phyloP scores from a whole-genome alignment of 2,329 filamentous ascomycete species.

The Sporothrix mexicana region DNA sequence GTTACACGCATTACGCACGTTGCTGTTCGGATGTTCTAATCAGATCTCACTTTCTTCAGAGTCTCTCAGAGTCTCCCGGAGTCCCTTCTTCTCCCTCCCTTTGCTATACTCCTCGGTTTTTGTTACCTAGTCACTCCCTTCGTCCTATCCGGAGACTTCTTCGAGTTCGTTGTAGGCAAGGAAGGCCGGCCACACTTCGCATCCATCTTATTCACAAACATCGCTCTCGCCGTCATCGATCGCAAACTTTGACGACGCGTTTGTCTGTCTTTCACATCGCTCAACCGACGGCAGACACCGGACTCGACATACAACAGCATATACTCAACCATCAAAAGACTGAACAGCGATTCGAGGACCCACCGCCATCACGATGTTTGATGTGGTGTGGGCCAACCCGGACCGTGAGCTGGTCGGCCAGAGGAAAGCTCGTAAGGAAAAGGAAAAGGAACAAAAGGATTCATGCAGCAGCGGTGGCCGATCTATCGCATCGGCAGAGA shows the following conservation, averaged over 20 bases:
- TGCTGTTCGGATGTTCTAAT: slow-evolving; percentile 21
- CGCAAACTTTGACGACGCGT: not conserved
- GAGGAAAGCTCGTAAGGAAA: slow-evolving; percentile 56
- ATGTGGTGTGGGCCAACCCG: slow-evolving; percentile 64
- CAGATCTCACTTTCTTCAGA: slow-evolving; percentile 3
- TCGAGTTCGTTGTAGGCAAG: not conserved
- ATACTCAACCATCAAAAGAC: not conserved
- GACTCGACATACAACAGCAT: too few relatives aligned
- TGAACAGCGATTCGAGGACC: not conserved
- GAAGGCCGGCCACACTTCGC: not conserved
- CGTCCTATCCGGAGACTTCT: not conserved
- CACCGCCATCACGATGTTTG: slow-evolving; percentile 55
- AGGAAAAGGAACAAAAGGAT: slow-evolving; percentile 46
- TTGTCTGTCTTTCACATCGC: not conserved
- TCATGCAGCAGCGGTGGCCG: slow-evolving; percentile 42
- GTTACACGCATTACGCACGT: slow-evolving; percentile 35
- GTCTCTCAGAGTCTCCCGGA: not conserved
- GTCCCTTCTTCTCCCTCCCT: not conserved
- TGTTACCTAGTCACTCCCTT: not conserved
- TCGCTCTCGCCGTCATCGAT: not conserved
- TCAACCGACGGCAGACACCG: not conserved
- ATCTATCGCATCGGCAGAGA: slow-evolving; percentile 52
- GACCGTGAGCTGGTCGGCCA: slow-evolving; percentile 60
- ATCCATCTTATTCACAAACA: not conserved
- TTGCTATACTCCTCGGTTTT: not conserved